A percentile compares a stretch with the other conserved stretches of the same genome.
phyloP scores from a whole-genome alignment of 345 rosid genomes.

The Passiflora organensis region DNA sequence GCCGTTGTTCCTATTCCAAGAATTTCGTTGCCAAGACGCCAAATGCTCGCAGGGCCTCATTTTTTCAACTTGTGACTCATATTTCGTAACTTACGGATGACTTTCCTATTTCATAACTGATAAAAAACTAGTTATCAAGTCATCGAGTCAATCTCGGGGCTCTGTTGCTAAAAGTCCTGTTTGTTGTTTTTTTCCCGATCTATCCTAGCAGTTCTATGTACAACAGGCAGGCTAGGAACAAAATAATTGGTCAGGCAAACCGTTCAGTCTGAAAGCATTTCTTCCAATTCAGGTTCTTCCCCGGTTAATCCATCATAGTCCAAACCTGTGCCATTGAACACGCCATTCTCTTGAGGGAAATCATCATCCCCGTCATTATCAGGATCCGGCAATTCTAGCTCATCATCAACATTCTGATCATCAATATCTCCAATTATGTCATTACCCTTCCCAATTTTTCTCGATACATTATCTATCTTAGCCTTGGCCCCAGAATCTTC shows the following conservation, averaged over 20 bases:
- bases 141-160: too few species aligned
- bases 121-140: too few species aligned
- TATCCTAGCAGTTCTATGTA: slow-evolving; percentile 1
- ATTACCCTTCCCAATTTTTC: slow-evolving; percentile 47
- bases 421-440: slow-evolving; percentile 36
- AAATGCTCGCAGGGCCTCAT: neutral
- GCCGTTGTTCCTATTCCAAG: neutral
- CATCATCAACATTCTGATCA: slow-evolving; percentile 45
- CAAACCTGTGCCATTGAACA: slow-evolving; percentile 38
- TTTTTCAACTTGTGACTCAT: neutral
- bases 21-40: too few species aligned
- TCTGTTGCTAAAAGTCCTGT: neutral
- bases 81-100: neutral
- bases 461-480: slow-evolving; percentile 26
- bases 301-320: slow-evolving; percentile 52
- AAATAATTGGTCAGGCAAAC: neutral
- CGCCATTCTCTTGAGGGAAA: slow-evolving; percentile 30
- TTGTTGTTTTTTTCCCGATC: neutral
- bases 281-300: slow-evolving; percentile 82
- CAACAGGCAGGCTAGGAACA: neutral
- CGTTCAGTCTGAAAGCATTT: slow-evolving; percentile 69
- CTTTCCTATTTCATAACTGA: neutral
- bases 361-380: slow-evolving; percentile 56
- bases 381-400: slow-evolving; percentile 54
- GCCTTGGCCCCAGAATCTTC: slow-evolving; percentile 50